Conservation (phyloP, 2,329 filamentous ascomycete genomes). For the Colletotrichum endophyticum region DNA sequence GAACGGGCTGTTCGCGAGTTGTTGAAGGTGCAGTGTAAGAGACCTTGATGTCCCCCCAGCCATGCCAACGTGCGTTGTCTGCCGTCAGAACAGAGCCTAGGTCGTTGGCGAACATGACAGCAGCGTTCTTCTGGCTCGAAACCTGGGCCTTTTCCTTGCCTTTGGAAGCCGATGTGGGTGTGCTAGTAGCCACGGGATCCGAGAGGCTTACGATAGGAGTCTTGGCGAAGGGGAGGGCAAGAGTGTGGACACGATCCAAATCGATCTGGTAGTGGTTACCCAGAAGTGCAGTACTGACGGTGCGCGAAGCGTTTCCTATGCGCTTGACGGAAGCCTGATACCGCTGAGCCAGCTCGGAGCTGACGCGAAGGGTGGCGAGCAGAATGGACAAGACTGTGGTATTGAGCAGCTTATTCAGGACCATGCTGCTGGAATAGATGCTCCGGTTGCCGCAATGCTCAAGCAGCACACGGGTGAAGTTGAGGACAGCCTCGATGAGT, state of each 20-base stretch:
- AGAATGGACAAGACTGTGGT: conserved; percentile 83
- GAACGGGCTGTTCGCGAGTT: conserved; percentile 15
- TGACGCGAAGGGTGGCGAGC: conserved; percentile 78
- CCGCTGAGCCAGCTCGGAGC: conserved; percentile 85
- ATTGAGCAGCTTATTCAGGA: conserved; percentile 87
- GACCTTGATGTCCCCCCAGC: conserved; percentile 82
- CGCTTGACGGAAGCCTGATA: conserved; percentile 90
- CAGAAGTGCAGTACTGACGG: conserved; percentile 75
- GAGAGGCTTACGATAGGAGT: conserved; percentile 60
- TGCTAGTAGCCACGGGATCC: conserved; percentile 55
- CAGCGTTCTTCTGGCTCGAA: conserved; percentile 50
- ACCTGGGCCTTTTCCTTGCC: conserved; percentile 72
- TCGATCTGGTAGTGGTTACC: conserved; percentile 85
- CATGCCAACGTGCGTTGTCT: conserved; percentile 66
- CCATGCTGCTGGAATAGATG: conserved; percentile 91
- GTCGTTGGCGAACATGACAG: conserved; percentile 80
- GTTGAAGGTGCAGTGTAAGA: conserved; percentile 58
- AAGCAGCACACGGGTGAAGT: conserved; percentile 85
- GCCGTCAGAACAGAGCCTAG: conserved; percentile 75
- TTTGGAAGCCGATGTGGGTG: conserved; percentile 66
- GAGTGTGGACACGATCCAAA: conserved; percentile 81
- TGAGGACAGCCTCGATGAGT: conserved; percentile 79
- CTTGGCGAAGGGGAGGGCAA: conserved; percentile 84
- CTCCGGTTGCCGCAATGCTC: conserved; percentile 97
- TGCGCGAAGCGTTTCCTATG: conserved; percentile 65